phyloP scores from a whole-genome alignment of 2,329 filamentous ascomycete genomes.

The Amylocarpus encephaloides region DNA sequence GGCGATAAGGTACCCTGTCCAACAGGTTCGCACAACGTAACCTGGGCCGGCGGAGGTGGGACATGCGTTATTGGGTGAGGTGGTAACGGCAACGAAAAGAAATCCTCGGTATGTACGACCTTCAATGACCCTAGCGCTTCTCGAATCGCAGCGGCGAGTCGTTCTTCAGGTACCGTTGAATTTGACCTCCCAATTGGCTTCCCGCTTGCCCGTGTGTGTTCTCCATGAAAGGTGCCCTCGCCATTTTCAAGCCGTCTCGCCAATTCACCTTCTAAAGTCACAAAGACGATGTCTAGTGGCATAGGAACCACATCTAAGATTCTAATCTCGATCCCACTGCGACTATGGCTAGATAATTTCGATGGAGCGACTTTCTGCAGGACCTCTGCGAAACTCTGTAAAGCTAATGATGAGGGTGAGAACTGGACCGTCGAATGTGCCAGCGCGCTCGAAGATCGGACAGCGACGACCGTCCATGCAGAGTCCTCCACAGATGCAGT shows the following conservation, averaged over 20 bases:
- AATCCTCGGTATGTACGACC: conserved; percentile 77
- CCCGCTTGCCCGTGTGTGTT: conserved; percentile 44
- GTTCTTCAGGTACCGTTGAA: conserved; percentile 43
- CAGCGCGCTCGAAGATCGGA: conserved; percentile 56
- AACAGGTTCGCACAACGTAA: conserved; percentile 91
- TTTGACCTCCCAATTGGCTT: conserved; percentile 31
- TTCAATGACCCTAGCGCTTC: conserved; percentile 66
- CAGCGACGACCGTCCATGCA: conserved; percentile 80
- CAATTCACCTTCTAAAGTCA: conserved; percentile 76
- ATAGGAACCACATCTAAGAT: conserved; percentile 76
- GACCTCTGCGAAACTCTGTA: conserved; percentile 72
- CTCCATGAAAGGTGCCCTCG: conserved; percentile 72
- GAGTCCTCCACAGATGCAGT: conserved; percentile 50
- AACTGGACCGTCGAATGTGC: conserved; percentile 75
- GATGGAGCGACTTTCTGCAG: conserved; percentile 70
- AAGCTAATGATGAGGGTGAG: conserved; percentile 61
- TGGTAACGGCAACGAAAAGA: conserved; percentile 69
- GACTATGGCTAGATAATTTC: conserved; percentile 64
- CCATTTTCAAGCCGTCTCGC: conserved; percentile 75
- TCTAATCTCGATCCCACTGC: conserved; percentile 75
- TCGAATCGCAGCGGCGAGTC: conserved; percentile 61
- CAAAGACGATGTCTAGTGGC: conserved; percentile 76
- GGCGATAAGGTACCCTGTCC: conserved; percentile 76
- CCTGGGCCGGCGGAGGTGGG: conserved; percentile 75
- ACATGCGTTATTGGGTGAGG: conserved; percentile 84